Evolutionary conservation across 192 early-diverging fungal species (phyloP).

Genomic region (Fimicolochytrium jonesii): DNA sequence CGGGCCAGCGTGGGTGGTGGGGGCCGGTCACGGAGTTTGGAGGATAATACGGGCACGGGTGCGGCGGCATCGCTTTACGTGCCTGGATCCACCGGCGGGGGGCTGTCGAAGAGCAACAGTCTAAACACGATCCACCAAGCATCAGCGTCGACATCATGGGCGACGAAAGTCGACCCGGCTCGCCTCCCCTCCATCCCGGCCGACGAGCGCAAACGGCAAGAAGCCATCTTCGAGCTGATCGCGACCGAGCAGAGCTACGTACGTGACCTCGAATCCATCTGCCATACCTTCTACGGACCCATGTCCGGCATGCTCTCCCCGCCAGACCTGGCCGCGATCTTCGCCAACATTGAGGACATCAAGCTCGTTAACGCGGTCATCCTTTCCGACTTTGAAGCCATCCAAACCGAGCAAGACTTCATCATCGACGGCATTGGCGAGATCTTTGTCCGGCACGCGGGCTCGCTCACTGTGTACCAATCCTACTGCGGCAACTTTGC

Average conservation of each 20-base stretch:
- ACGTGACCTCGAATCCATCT: slow-evolving; percentile 66
- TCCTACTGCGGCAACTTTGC: slow-evolving; percentile 66
- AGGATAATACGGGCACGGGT: neutral
- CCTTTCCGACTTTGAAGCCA: slow-evolving; percentile 60
- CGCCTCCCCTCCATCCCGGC: slow-evolving; percentile 40
- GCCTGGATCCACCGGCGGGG: neutral
- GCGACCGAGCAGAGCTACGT: slow-evolving; percentile 73
- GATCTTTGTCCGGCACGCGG: slow-evolving; percentile 38
- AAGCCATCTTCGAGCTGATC: slow-evolving; percentile 78
- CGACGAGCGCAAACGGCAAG: slow-evolving; percentile 72
- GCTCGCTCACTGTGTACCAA: slow-evolving; percentile 55
- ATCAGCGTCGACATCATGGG: slow-evolving; percentile 22
- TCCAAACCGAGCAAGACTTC: slow-evolving; percentile 48
- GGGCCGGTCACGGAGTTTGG: no score
- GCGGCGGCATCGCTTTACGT: no score
- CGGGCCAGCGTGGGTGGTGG: no score
- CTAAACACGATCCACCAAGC: slow-evolving; percentile 4
- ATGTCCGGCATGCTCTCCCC: slow-evolving; percentile 48
- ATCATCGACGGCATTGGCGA: slow-evolving; percentile 51
- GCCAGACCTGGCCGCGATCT: slow-evolving; percentile 37
- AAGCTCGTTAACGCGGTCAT: slow-evolving; percentile 61
- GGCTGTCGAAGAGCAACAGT: slow-evolving; percentile 12
- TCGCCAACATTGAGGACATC: slow-evolving; percentile 57
- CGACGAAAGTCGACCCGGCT: slow-evolving; percentile 25
- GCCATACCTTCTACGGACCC: slow-evolving; percentile 61